Evolutionary conservation across 257 asterid genomes (phyloP), one percentile per base, ranked within the genome.

Genomic region (Ocimum tenuiflorum): DNA sequence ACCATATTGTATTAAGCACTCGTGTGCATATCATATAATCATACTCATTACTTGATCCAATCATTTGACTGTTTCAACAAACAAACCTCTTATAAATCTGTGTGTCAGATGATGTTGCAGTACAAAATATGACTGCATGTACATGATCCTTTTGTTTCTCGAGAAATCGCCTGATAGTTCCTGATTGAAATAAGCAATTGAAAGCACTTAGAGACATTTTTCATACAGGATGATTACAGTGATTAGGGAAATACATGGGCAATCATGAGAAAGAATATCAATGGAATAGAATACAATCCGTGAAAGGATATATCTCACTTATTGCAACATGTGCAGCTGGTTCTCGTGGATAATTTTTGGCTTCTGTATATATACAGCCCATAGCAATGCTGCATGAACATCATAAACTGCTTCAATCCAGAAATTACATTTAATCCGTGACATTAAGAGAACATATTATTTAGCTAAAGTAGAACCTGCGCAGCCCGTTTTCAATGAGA

Each of bases 321-420:
- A 90, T 94, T 70, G 99, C 97, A 58, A 94, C 97, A 68, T 94
- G 99, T 0, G 96, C 96, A 76, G 99, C 97, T 57, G 95, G 97
- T 85, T 94, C 99, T 72, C 99, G 91, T 12, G 97, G 99, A 78
- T 90, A 94, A 74, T 80, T 83, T 75, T 94, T 90, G 76, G 96
- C 76, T 79, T 94, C 97, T 6, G 95, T 86, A 75, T 94, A 90
- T 71, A 94, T 85, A 81, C 97, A 94, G 50, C 95, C 96, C 73
- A 78, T 70, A 12, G 97, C 97, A 77, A 94, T 85, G 82, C 99
- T 90, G 83, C 84, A 90, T 75, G 58, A 20, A 59, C 73, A 73
- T 39, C 35, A 55, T 54, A 52, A 69, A 64, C 10, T 31, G 13
- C 41, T 69, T 29, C 39, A 64, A 53, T 53, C 68, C 57, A 47